Evolutionary conservation across 148 eudicot genomes (phyloP), one percentile per base, ranked within the genome.

Genomic region (Vaccinium macrocarpon): DNA sequence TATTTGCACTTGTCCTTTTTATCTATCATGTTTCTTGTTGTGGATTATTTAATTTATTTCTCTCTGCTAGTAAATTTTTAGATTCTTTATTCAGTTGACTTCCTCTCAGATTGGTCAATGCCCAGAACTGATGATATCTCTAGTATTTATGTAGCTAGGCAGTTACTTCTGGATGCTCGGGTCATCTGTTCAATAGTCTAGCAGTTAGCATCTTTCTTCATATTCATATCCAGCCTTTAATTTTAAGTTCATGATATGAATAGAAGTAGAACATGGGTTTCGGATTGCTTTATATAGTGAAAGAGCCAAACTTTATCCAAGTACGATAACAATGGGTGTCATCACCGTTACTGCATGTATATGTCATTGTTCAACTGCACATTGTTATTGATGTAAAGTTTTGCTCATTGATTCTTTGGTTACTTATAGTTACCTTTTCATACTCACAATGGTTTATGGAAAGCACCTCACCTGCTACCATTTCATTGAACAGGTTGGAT

Each of bases 401-500:
- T 42, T 42, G 6, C 46, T 42, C 6, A 42, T 42, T 42, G 46
- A 3, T 48, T 46, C 0, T 76, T 19, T 2, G 48, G 48, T 10
- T 76, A 76, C 32, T 50, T n/a, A 46, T 76, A 1, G 7, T 49
- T 23, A 32, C 6, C 14, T 38, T 32, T 8, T 7, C 46, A 35
- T 19, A 82, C 19, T 50, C 6, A 2, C 27, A 71, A 0, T 68
- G 18, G 18, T 52, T 70, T 81, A 29, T 1, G 3, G 1, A 1
- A 51, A 16, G 76, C 64, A 32, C 8, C 76, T 82, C 77, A 52
- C 49, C 23, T 82, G 49, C 78, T 70, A 27, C 35, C 29, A 57
- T 77, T 82, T 35, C 68, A 74, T 85, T 75, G 70, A 29, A 78
- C 86, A 90, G 92, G 91, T 42, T 59, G 76, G 87, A 82, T 86